These are phyloP conservation scores for Paramecium octaurelia DNA, from an alignment of 73 alveolate species.

Conservation along the genomic window DNA sequence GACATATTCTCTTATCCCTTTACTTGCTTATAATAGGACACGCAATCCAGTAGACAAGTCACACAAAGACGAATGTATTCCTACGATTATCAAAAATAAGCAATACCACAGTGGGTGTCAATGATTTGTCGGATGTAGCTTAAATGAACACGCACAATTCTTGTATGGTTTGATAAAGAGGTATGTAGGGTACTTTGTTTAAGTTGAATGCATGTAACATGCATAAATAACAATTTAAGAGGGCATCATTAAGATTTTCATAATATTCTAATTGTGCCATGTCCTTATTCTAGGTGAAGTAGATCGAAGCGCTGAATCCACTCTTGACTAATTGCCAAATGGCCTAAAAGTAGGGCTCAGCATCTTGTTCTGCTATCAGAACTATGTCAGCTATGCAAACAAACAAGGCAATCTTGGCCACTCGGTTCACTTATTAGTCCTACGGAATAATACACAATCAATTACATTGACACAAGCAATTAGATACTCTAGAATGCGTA, in stretches of 20 bases:
- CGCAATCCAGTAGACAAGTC: background rate
- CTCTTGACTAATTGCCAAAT: background rate
- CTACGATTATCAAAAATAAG: background rate
- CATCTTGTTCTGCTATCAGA: background rate
- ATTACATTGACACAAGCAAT: background rate
- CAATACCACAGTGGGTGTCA: slow-evolving; percentile 23
- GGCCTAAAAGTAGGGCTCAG: background rate
- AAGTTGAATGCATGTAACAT: slow-evolving; percentile 8
- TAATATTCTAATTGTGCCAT: slow-evolving; percentile 7
- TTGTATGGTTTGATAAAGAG: background rate
- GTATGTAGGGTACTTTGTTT: background rate
- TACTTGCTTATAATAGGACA: background rate
- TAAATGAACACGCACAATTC: background rate
- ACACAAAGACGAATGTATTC: background rate
- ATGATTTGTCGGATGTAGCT: background rate
- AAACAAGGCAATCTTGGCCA: background rate
- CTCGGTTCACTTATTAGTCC: background rate
- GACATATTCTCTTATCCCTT: background rate
- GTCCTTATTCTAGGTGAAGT: background rate
- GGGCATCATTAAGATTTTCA: slow-evolving; percentile 25
- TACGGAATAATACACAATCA: background rate
- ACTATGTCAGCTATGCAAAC: background rate
- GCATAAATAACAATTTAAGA: slow-evolving; percentile 1
- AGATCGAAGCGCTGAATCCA: background rate
- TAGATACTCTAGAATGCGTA: background rate